Conservation (phyloP, 2,329 filamentous ascomycete species). For the Metarhizium humberi region DNA sequence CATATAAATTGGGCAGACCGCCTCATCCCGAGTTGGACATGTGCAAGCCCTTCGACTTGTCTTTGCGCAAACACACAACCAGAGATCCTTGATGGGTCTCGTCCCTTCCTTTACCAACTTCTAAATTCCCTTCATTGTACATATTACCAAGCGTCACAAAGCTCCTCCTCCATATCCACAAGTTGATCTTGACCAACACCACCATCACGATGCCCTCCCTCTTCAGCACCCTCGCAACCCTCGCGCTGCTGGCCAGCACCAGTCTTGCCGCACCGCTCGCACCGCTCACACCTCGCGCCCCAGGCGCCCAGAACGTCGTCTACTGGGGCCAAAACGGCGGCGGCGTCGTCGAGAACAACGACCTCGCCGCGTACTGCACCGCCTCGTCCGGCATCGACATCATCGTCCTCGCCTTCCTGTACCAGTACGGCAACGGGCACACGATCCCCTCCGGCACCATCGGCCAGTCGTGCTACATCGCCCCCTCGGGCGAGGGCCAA, state of each 20-base stretch:
- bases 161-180: neutral
- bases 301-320: conserved; percentile 20
- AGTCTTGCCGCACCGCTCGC: conserved; percentile 5
- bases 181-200: neutral
- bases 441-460: conserved; percentile 29
- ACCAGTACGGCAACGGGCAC: conserved; percentile 25
- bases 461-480: conserved; percentile 28
- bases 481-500: conserved; percentile 19
- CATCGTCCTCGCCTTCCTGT: conserved; percentile 33
- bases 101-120: neutral
- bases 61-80: neutral
- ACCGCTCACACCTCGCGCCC: neutral
- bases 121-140: neutral
- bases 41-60: neutral
- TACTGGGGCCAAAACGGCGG: conserved; percentile 21
- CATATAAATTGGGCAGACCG: neutral
- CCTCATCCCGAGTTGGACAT: neutral
- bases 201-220: conserved; percentile 11
- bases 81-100: neutral
- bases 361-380: conserved; percentile 28
- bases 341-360: conserved; percentile 22
- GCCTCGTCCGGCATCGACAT: conserved; percentile 29
- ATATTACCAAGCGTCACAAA: neutral
- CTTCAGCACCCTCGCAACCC: conserved; percentile 2
- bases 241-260: conserved; percentile 10